Conservation (phyloP, 371 early-diverging fungal species). For the Sporodiniella umbellata region DNA sequence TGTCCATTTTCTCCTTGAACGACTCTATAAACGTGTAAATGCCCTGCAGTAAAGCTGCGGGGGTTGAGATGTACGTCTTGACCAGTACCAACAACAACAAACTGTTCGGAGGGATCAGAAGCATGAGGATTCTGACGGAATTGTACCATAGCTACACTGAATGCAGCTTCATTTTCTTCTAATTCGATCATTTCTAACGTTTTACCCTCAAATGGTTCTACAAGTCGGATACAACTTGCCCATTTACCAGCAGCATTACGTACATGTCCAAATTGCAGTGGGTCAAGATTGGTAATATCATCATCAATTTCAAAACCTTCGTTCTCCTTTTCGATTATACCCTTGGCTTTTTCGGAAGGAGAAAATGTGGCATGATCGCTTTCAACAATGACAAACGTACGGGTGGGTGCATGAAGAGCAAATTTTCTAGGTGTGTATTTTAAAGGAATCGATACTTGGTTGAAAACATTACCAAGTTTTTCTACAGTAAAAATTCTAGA, state of each 20-base stretch:
- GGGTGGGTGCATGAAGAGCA: slow-evolving; percentile 65
- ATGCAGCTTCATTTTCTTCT: slow-evolving; percentile 86
- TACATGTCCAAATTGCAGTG: slow-evolving; percentile 70
- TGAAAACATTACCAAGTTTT: slow-evolving; percentile 78
- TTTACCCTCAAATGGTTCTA: slow-evolving; percentile 81
- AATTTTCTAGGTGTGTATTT: slow-evolving; percentile 89
- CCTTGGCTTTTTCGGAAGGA: slow-evolving; percentile 56
- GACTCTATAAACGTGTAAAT: slow-evolving; percentile 75
- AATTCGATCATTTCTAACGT: slow-evolving; percentile 71
- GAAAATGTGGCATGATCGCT: slow-evolving; percentile 80
- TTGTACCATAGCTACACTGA: slow-evolving; percentile 70
- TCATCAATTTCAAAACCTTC: slow-evolving; percentile 53
- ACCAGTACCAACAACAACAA: slow-evolving; percentile 87
- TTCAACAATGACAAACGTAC: slow-evolving; percentile 87
- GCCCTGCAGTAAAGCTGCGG: slow-evolving; percentile 66
- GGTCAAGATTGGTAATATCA: slow-evolving; percentile 45
- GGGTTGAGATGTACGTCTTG: slow-evolving; percentile 71
- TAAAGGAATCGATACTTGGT: slow-evolving; percentile 81
- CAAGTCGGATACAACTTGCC: slow-evolving; percentile 85
- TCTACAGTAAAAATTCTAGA: slow-evolving; percentile 82
- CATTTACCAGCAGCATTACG: slow-evolving; percentile 73
- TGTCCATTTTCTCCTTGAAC: slow-evolving; percentile 50
- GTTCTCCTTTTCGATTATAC: slow-evolving; percentile 51
- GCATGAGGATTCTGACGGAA: slow-evolving; percentile 66
- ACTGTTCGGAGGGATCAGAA: slow-evolving; percentile 38